Evolutionary conservation across 1,139 yeast species (phyloP).

Genomic region (Protomyces inouyei): DNA sequence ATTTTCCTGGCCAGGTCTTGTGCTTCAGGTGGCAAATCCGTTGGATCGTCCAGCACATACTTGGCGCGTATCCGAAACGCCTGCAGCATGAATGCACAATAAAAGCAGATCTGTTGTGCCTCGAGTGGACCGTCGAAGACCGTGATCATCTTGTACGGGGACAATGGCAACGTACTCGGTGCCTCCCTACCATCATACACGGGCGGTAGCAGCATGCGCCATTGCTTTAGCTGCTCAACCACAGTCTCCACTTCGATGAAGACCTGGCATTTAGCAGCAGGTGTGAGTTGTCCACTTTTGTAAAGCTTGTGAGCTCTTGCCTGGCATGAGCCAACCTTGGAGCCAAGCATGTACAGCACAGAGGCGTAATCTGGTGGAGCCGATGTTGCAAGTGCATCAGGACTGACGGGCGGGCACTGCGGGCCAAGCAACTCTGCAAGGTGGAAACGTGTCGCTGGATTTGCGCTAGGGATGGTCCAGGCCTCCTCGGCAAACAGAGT

Average conservation of each 20-base stretch:
- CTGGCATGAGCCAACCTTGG: conserved; percentile 5
- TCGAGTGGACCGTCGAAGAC: not conserved
- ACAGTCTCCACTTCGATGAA: not conserved
- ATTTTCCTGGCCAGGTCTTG: conserved; percentile 3
- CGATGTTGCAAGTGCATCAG: not conserved
- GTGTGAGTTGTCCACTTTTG: not conserved
- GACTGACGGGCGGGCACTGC: not conserved
- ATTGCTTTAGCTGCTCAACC: not conserved
- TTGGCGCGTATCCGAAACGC: conserved; percentile 5
- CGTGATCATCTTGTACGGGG: not conserved
- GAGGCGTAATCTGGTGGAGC: conserved; percentile 9
- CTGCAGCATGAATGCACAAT: conserved; percentile 6
- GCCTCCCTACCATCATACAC: not conserved
- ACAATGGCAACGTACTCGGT: not conserved
- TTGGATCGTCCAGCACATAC: not conserved
- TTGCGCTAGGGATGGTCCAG: conserved; percentile 5
- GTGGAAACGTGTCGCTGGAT: not conserved
- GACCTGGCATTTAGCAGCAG: not conserved
- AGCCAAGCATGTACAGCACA: conserved; percentile 18
- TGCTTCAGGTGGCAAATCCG: conserved; percentile 1
- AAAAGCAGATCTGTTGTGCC: conserved; percentile 10
- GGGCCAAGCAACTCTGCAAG: not conserved
- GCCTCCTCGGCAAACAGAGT: conserved; percentile 18
- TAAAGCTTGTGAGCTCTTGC: not conserved
- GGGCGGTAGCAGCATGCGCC: conserved; percentile 6